Evolutionary conservation across 83 land plant genomes (phyloP).

Genomic region (Larix sibirica): DNA sequence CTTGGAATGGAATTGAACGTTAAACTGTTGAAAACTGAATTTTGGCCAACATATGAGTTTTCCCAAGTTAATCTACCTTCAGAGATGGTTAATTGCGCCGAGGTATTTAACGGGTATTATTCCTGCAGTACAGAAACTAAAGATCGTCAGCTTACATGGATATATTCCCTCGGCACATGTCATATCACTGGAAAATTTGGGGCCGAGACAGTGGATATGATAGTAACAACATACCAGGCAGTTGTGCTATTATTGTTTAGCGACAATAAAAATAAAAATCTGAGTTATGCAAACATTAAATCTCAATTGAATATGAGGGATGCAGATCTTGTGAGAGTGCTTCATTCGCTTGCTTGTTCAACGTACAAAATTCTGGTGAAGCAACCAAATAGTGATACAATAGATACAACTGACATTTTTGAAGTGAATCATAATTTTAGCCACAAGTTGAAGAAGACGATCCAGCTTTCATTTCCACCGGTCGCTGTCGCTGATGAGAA

Average conservation of each 20-base stretch:
- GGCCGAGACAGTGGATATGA: too few relatives aligned
- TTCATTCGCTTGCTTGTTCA: constrained; percentile 65
- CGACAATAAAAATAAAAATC: constrained; percentile 72
- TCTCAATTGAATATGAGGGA: constrained; percentile 47
- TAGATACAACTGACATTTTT: constrained; percentile 44
- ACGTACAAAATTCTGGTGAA: constrained; percentile 66
- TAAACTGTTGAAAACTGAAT: too few relatives aligned
- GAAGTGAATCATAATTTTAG: constrained; percentile 73
- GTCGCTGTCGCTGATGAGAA: constrained; percentile 35
- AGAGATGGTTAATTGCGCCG: constrained; percentile 88
- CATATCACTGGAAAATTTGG: too few relatives aligned
- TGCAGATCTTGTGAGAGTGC: constrained; percentile 46
- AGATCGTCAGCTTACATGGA: too few relatives aligned
- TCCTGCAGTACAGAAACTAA: too few relatives aligned
- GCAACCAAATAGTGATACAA: constrained; percentile 55
- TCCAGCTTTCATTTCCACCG: constrained; percentile 62
- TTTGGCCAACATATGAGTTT: too few relatives aligned
- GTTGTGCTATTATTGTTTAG: constrained; percentile 80
- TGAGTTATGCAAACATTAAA: constrained; percentile 87
- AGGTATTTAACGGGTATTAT: too few relatives aligned
- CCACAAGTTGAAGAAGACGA: constrained; percentile 70
- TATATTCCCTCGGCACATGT: too few relatives aligned
- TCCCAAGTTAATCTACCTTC: constrained; percentile 71
- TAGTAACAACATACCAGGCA: constrained; percentile 2
- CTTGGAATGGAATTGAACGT: too few relatives aligned